Evolutionary conservation across 495 filamentous ascomycete species (phyloP), one percentile per base, ranked within the genome.

Genomic region (Xylaria palmicola): DNA sequence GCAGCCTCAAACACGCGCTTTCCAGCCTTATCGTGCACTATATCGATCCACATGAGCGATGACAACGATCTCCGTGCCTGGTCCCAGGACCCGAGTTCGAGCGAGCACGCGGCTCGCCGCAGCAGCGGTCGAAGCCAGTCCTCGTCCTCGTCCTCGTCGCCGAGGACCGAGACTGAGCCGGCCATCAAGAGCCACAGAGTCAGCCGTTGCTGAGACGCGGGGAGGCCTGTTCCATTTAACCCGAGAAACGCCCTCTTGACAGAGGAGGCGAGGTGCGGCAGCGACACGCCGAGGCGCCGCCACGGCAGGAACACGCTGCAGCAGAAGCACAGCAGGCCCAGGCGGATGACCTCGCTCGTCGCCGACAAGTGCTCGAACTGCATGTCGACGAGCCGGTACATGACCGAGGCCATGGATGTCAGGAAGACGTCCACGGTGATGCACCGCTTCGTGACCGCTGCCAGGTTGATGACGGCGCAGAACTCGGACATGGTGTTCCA

Each of bases 331-430:
- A 82, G 59, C 1, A 81, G 57, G 17, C 73, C 77, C 3, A 79
- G 60, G 9, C 77, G 75, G 30, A 81, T 60, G 0, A 63, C 68
- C 53, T 80, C 77, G 30, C 74, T 60, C 10, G 59, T 48, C 0
- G 72, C 72, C 48, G 66, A 56, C 48, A 65, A 56, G 4, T 30
- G 29, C 9, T 64, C 59, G 59, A 74, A 67, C 13, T 43, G 20
- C 62, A 73, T 72, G 48, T 69, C 40, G 17, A 80, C 62, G 0
- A 82, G 70, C 9, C 72, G 75, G 63, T 81, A 82, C 61, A 72
- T 73, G 45, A 77, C 71, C 0, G 77, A 74, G 0, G 62, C 67
- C 73, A 80, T 77, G 36, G 68, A 71, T 13, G 73, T 65, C 3
- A 76, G 53, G 26, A 78, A 63, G 9, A 60, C 56, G 17, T 72